phyloP scores from a whole-genome alignment of 2,329 filamentous ascomycete species.

The Fonsecaea nubica region DNA sequence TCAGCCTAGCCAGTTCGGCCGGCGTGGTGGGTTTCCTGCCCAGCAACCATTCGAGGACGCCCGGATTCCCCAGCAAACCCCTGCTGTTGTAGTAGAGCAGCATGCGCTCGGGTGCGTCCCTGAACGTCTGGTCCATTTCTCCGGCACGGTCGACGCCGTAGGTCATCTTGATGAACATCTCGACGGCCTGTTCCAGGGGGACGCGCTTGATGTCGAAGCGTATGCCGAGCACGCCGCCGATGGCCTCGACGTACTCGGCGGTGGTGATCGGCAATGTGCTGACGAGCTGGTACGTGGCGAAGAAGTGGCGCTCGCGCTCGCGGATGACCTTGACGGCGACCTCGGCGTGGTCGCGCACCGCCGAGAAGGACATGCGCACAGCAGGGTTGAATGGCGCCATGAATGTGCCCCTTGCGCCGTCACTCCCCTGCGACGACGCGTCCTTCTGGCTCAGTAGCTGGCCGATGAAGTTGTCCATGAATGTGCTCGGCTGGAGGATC shows the following conservation, averaged over 20 bases:
- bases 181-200: conserved; percentile 12
- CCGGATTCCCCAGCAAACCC: conserved; percentile 13
- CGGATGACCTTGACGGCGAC: conserved; percentile 18
- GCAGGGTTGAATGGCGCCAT: conserved; percentile 11
- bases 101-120: conserved; percentile 18
- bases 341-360: conserved; percentile 22
- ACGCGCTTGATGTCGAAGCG: conserved; percentile 15
- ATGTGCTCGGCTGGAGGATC: conserved; percentile 27
- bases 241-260: conserved; percentile 15
- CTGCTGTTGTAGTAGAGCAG: conserved; percentile 24
- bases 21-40: conserved; percentile 14
- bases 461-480: conserved; percentile 21
- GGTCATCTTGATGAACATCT: conserved; percentile 1
- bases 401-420: conserved; percentile 7
- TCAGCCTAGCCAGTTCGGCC: conserved; percentile 13
- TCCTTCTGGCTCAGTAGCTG: conserved; percentile 16
- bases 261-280: conserved; percentile 20
- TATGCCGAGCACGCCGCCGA: conserved; percentile 17
- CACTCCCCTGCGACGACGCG: not conserved
- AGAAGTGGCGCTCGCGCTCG: conserved; percentile 18
- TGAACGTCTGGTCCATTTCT: not conserved
- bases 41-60: conserved; percentile 27
- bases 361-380: conserved; percentile 14
- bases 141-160: not conserved
- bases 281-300: conserved; percentile 19